Evolutionary conservation across 441 rosid species (phyloP), one percentile per base, ranked within the genome.

Genomic region (Gossypium aridum): DNA sequence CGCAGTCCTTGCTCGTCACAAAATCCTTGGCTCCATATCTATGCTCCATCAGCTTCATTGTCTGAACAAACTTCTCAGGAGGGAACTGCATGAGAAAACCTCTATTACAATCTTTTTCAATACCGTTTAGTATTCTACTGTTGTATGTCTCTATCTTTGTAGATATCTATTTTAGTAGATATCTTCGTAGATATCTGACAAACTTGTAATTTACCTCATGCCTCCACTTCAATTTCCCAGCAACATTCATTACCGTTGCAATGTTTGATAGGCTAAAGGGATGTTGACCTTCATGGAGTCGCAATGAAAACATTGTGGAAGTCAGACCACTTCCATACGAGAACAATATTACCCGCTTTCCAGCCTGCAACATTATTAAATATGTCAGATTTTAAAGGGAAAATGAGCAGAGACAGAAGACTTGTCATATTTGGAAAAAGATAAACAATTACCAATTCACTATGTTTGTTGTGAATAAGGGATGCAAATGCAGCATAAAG

Each of bases 311-410:
- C 96, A 93, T 92, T 22, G 98, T 93, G 26, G 99, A 91, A 14
- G 91, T 85, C 78, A 85, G 83, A 77, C 99, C 99, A 76, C 99
- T 96, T 68, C 99, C 99, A 61, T 96, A 96, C 0, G 98, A 96
- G 87, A 96, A 96, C 87, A 96, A 72, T 43, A 96, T 64, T 68
- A 88, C 90, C 70, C 92, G 92, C 82, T 92, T 90, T 55, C 93
- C 98, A 10, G 75, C 86, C 99, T 95, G 82, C 47, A 37, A 69
- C 72, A 73, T 71, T 64, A 60, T 75, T 43, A 76, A 67, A 26
- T 13, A 67, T 22, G 66, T 31, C 22, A 63, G 25, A 28, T 39
- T 6, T 37, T 53, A 79, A 66, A 76, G 28, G 74, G 71, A 70
- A 54, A 16, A 26, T 39, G 47, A 64, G 61, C 37, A 37, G 66